Percentiles rank a stretch among this genome's conserved stretches.
Conservation (phyloP, 352 stramenopile species). For the Phytophthora nicotianae region DNA sequence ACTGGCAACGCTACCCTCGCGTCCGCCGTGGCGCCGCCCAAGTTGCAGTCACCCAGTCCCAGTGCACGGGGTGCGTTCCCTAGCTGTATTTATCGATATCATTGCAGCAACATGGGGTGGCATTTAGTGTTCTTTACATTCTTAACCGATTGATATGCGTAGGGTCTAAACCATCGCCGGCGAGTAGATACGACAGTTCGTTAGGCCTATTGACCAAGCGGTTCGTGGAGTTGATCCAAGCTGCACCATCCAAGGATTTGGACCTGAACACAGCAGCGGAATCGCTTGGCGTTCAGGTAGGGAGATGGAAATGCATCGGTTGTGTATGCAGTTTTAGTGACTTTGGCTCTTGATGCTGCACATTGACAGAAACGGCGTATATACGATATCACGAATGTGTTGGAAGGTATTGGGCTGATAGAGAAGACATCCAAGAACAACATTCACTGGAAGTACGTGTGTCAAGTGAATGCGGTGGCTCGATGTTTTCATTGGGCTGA, state of each 20-base stretch:
- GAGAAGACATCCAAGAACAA: slow-evolving; percentile 99
- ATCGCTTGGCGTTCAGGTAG: slow-evolving; percentile 80
- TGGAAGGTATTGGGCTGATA: slow-evolving; percentile 98
- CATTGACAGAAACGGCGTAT: slow-evolving; percentile 93
- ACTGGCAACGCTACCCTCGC: slow-evolving; percentile 14
- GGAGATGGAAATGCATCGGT: not conserved
- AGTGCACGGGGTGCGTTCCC: slow-evolving; percentile 39
- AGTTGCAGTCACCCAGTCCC: slow-evolving; percentile 58
- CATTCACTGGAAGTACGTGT: slow-evolving; percentile 95
- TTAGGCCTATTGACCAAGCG: slow-evolving; percentile 96
- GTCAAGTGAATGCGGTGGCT: slow-evolving; percentile 11
- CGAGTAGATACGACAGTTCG: slow-evolving; percentile 95
- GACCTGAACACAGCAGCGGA: slow-evolving; percentile 95
- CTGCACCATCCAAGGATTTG: slow-evolving; percentile 85
- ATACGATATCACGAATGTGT: slow-evolving; percentile 99
- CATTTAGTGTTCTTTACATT: not conserved
- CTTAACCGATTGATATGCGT: slow-evolving; percentile 1
- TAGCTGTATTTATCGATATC: not conserved
- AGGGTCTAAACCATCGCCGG: slow-evolving; percentile 65
- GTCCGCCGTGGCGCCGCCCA: slow-evolving; percentile 33
- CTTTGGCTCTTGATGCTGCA: slow-evolving; percentile 7
- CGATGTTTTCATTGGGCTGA: not conserved
- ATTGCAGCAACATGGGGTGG: not conserved
- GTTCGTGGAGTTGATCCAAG: slow-evolving; percentile 96
- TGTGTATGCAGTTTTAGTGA: slow-evolving; percentile 13